Percentiles rank a stretch among this genome's conserved stretches.
These are phyloP conservation scores for Tuber magnatum DNA, from an alignment of 495 filamentous ascomycete species.

Conservation along the genomic window DNA sequence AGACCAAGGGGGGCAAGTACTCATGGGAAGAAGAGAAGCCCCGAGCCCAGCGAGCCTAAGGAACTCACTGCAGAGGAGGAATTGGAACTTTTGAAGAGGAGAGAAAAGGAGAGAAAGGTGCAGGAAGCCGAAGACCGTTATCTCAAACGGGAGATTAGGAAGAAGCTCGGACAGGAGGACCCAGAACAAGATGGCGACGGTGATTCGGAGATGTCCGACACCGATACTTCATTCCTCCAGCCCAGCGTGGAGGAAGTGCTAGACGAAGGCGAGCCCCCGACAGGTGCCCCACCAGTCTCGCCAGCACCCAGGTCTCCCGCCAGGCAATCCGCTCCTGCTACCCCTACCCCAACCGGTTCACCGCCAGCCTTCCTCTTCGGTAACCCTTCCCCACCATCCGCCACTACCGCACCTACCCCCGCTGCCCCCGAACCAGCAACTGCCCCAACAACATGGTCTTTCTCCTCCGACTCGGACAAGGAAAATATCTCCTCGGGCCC, in stretches of 20 bases:
- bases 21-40: constrained; percentile 10
- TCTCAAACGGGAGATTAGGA: constrained; percentile 29
- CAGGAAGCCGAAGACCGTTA: constrained; percentile 35
- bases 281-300: constrained; percentile 18
- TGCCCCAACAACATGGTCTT: constrained; percentile 23
- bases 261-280: constrained; percentile 16
- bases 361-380: constrained; percentile 28
- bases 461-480: constrained; percentile 36
- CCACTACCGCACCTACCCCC: constrained; percentile 16
- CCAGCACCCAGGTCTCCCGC: constrained; percentile 33
- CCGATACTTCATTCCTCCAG: constrained; percentile 19
- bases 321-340: constrained; percentile 16
- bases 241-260: constrained; percentile 21
- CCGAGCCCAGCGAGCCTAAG: constrained; percentile 21
- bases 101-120: constrained; percentile 36
- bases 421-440: not conserved
- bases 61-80: constrained; percentile 37
- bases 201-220: constrained; percentile 37
- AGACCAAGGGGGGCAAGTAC: constrained; percentile 7
- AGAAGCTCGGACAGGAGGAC: constrained; percentile 20
- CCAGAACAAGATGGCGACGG: constrained; percentile 16
- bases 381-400: constrained; percentile 15
- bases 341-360: constrained; percentile 16
- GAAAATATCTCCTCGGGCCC: constrained; percentile 36
- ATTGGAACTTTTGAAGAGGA: constrained; percentile 30